Evolutionary conservation across 73 alveolate species (phyloP), one percentile per base, ranked within the genome.

Genomic region (Loxodes magnus): DNA sequence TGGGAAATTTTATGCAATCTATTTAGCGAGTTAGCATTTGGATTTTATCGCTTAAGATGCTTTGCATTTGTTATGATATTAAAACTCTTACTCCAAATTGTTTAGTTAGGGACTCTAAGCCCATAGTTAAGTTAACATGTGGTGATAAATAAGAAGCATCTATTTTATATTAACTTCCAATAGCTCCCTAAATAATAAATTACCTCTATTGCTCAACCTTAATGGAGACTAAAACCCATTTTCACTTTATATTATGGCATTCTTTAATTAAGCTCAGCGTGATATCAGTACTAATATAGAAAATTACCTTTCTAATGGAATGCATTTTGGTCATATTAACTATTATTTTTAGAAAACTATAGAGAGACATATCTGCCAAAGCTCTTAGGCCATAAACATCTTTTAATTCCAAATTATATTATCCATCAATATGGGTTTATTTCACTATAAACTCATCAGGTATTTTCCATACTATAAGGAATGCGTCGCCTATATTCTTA

Each of bases 401-500:
- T 51, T 63, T 46, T 61, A 43, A 43, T 50, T 56, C 23, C 53
- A 28, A 16, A 36, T 51, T 57, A n/a, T 36, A 38, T 35, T 19
- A 17, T 54, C 35, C 4, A 27, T 44, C 17, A n/a, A n/a, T n/a
- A n/a, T n/a, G n/a, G n/a, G 19, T 10, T 9, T 34, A 3, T 17
- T 37, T 23, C 51, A 36, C 70, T 62, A 75, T 63, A 41, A 67
- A 79, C 43, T 46, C 48, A 10, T 72, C 75, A 24, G 75, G 88
- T 43, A 82, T 82, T 64, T 91, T 87, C 98, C 99, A 94, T 31
- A 92, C 98, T 35, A 92, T 60, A 30, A 94, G 71, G 76, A 94
- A 94, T 17, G 98, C 97, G 72, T 94, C 99, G 28, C 99, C 99
- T 21, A 92, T 92, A 55, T 92, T 92, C 67, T 95, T 95, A 77